Evolutionary conservation across 2,329 filamentous ascomycete species (phyloP), one percentile per base, ranked within the genome.

Genomic region (Aspergillus aculeatinus): DNA sequence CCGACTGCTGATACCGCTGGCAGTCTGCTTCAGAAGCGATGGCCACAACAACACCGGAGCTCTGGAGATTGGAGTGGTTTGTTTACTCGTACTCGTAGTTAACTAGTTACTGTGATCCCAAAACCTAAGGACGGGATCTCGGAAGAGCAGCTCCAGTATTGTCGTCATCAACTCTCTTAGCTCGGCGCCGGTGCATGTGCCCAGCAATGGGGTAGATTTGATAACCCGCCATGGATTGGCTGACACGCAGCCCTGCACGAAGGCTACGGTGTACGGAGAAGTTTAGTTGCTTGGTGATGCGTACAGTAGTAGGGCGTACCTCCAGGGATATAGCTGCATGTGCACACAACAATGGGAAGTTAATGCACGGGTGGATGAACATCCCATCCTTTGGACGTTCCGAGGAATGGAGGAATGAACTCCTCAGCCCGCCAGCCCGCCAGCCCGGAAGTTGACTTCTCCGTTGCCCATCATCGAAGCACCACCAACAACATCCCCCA

Each of bases 81-180:
- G 23, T 4, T 23, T 23, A 4, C 23, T 23, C 23, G 4, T 23
- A 23, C 23, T 23, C 23, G 23, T 23, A 23, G 4, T 4, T 21
- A 21, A 2, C 2, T 21, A 21, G 21, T 4, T 4, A 23, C 23
- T 23, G 23, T 23, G 23, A 23, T 23, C 23, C 5, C 23, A 5
- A 4, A 23, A 23, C 33, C 10, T 12, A 54, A 44, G 33, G 51
- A 42, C 35, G 51, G 35, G 51, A 42, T 44, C 44, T 6, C 25
- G 51, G 49, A 12, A 42, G 27, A 29, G 21, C 29, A 23, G n/a
- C 14, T 16, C 39, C 14, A 44, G 50, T 5, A 23, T 35, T 39
- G 50, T 31, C 51, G 51, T 54, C 51, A 54, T 54, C 51, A 11
- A 42, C 23, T 27, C 12, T 29, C 51, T 54, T 54, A 47, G 51